phyloP scores from a whole-genome alignment of 108 stramenopile species.

The Aurantiochytrium sp. region DNA sequence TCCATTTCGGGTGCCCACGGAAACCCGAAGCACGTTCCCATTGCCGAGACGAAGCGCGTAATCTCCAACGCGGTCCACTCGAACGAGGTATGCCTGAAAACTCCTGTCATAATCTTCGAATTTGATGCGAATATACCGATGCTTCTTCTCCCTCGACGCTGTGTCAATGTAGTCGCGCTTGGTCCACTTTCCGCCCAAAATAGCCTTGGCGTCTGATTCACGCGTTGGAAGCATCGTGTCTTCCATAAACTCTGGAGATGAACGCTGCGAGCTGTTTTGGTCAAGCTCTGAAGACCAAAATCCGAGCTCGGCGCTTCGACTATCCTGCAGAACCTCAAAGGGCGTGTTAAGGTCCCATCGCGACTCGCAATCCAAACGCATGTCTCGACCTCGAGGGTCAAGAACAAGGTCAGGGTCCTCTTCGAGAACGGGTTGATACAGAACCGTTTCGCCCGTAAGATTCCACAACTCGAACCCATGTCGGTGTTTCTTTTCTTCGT shows the following conservation, averaged over 20 bases:
- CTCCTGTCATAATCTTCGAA: background rate
- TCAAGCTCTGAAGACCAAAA: background rate
- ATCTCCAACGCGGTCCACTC: background rate
- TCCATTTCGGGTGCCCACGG: background rate
- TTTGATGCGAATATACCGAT: background rate
- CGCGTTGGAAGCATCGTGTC: background rate
- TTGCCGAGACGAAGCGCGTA: background rate
- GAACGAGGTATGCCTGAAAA: background rate
- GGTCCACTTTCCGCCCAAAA: background rate
- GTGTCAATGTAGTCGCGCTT: background rate
- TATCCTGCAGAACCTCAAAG: background rate
- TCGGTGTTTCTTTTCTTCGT: background rate
- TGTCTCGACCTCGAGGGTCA: background rate
- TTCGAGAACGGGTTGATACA: background rate
- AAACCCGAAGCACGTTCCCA: background rate
- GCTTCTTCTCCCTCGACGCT: background rate
- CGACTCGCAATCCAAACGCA: background rate
- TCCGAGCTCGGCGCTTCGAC: background rate
- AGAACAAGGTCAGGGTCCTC: background rate
- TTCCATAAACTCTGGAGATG: background rate
- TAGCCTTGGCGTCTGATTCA: background rate
- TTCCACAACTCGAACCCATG: background rate
- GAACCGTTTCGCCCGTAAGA: background rate
- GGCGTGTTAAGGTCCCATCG: background rate
- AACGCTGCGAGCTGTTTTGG: background rate